Evolutionary conservation across 2,329 filamentous ascomycete species (phyloP).

Genomic region (Nothopassalora personata): DNA sequence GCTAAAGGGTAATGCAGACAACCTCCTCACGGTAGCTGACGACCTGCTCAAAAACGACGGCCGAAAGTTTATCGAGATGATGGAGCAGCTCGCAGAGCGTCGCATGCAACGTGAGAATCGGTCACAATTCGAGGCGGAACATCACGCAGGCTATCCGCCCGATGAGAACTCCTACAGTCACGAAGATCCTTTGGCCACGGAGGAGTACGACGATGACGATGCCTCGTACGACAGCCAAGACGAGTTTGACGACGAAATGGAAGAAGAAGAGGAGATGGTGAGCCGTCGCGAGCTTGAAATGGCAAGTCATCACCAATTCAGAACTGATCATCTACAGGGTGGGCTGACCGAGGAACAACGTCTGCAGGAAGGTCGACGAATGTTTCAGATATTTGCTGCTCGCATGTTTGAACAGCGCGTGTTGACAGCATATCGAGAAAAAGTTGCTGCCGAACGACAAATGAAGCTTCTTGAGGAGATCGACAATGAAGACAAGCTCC

Average conservation of each 20-base stretch:
- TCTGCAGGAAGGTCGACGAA: constrained; percentile 95
- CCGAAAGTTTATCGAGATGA: constrained; percentile 99
- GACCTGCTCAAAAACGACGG: constrained; percentile 98
- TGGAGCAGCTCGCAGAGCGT: constrained; percentile 96
- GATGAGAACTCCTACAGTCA: constrained; percentile 51
- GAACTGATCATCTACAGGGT: constrained; percentile 57
- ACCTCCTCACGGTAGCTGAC: constrained; percentile 96
- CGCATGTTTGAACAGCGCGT: constrained; percentile 99
- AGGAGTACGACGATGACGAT: constrained; percentile 75
- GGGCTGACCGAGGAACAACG: constrained; percentile 96
- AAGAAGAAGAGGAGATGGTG: constrained; percentile 60
- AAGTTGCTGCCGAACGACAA: constrained; percentile 89
- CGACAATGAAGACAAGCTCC: constrained; percentile 72
- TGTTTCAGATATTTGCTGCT: constrained; percentile 99
- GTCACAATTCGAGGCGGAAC: constrained; percentile 62
- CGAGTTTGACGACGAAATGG: constrained; percentile 56
- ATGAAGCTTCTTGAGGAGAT: constrained; percentile 86
- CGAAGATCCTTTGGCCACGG: constrained; percentile 67
- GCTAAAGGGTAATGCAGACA: constrained; percentile 58
- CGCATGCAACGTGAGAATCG: constrained; percentile 96
- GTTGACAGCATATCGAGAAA: constrained; percentile 93
- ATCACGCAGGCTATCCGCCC: constrained; percentile 46
- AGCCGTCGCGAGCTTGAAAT: constrained; percentile 16
- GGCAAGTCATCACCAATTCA: constrained; percentile 26
- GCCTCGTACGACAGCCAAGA: constrained; percentile 59